Base-by-base conservation (phyloP, 2,329 filamentous ascomycete genomes). In the Aspergillus phoenicis region DNA sequence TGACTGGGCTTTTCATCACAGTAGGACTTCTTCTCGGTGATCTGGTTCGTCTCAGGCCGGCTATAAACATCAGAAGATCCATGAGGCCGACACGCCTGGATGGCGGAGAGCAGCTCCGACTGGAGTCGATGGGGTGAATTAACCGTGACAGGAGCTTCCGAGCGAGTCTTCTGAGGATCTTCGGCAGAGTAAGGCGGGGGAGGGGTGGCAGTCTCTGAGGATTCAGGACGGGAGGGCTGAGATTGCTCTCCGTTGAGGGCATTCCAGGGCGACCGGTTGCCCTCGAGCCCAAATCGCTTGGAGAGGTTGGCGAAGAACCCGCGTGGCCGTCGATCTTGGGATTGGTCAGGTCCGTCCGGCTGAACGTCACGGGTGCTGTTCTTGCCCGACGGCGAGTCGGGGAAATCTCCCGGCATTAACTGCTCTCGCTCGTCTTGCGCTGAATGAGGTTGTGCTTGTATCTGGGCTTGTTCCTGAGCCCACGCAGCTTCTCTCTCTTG, bases 11-110 rank as follows among this genome's bases (percentile, higher is more conserved):
- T 89, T 66, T 87, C 84, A 78, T 97, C 93, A 75, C 93, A 97
- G 78, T 97, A 97, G 0, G 90, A 90, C 41, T 89, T 86, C 67
- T 91, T 90, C 75, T 97, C 93, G 71, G 90, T 90, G 66, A 97
- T 88, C 54, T 88, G 80, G 63, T 87, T 88, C 38, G 90, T 89
- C 57, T 86, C 80, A 0, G 91, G 91, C 22, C 87, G 85, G 3
- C 86, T 87, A 77, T 91, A 94, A n/a, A 97, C 78, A 10, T 82
- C 80, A 15, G 86, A 84, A 1, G 91, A 91, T 64, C 91, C 89
- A 74, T 93, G 89, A 1, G 92, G 83, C 39, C 92, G 87, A 22
- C 91, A 91, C 7, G 91, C 87, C 66, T 89, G 85, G 72, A 97
- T 88, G 2, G 93, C 93, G 59, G 89, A 90, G 47, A 90, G 81